These are phyloP conservation scores for Ceratobasidium papillatum DNA, from an alignment of 1,284 basidiomycete genomes.

Conservation along the genomic window DNA sequence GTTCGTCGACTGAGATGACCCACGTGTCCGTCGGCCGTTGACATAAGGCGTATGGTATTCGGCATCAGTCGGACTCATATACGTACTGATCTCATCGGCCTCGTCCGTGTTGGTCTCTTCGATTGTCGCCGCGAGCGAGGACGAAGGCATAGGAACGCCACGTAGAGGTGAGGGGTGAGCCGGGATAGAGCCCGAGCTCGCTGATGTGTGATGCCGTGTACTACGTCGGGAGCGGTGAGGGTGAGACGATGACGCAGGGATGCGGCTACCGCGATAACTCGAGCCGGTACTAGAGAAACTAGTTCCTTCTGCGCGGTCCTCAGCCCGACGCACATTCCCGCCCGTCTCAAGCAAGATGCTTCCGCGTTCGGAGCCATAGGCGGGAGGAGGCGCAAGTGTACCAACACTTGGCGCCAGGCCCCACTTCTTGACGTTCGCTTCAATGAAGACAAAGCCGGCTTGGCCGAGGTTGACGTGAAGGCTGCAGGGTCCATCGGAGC, in stretches of 20 bases:
- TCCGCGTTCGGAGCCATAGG: slow-evolving; percentile 93
- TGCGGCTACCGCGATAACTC: slow-evolving; percentile 53
- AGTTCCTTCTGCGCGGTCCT: slow-evolving; percentile 45
- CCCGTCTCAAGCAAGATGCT: slow-evolving; percentile 93
- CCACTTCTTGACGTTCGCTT: slow-evolving; percentile 99
- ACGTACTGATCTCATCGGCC: slow-evolving; percentile 53
- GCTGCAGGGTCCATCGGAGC: slow-evolving; percentile 92
- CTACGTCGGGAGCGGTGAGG: slow-evolving; percentile 51
- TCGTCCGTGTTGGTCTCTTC: slow-evolving; percentile 19
- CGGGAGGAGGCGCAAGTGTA: slow-evolving; percentile 92
- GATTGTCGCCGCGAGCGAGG: slow-evolving; percentile 47
- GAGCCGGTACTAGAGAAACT: slow-evolving; percentile 41
- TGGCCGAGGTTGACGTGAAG: slow-evolving; percentile 96
- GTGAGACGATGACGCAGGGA: slow-evolving; percentile 58
- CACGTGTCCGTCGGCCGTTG: slow-evolving; percentile 21
- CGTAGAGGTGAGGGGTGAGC: slow-evolving; percentile 69
- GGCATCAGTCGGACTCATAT: slow-evolving; percentile 71
- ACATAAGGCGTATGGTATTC: slow-evolving; percentile 62
- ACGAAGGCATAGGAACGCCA: slow-evolving; percentile 51
- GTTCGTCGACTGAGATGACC: slow-evolving; percentile 53
- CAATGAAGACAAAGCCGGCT: slow-evolving; percentile 96
- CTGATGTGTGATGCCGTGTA: slow-evolving; percentile 4
- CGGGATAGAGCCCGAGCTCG: slow-evolving; percentile 51
- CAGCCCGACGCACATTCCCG: slow-evolving; percentile 62
- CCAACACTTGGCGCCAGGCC: slow-evolving; percentile 94